Conservation (phyloP, 768 basidiomycete species). For the Suillus fuscotomentosus region DNA sequence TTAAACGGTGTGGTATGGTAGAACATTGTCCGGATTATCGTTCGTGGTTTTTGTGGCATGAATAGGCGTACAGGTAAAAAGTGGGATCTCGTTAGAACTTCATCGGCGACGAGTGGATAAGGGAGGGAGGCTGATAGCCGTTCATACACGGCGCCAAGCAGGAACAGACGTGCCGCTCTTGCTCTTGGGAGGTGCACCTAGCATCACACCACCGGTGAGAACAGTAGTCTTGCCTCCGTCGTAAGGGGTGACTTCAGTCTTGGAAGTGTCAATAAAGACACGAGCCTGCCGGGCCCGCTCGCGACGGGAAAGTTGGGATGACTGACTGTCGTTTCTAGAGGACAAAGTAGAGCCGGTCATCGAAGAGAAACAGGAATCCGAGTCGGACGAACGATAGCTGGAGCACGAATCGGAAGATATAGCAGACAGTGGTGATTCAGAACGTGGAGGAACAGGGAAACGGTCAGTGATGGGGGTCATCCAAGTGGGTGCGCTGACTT, state of each 20-base stretch:
- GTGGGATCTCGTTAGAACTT: constrained; percentile 7
- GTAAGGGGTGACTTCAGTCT: constrained; percentile 80
- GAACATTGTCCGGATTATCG: constrained; percentile 23
- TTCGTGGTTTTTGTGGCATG: constrained; percentile 26
- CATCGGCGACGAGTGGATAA: background rate
- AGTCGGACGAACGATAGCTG: constrained; percentile 66
- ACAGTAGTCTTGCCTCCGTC: constrained; percentile 89
- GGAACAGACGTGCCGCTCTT: constrained; percentile 24
- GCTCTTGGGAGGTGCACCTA: constrained; percentile 47
- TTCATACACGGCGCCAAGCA: constrained; percentile 57
- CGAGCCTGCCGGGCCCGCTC: constrained; percentile 67
- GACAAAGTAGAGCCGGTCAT: constrained; percentile 56
- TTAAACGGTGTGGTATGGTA: constrained; percentile 35
- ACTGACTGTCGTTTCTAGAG: constrained; percentile 39
- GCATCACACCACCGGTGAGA: constrained; percentile 86
- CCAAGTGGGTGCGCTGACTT: constrained; percentile 69
- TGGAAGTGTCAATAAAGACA: constrained; percentile 72
- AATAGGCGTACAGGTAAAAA: constrained; percentile 20
- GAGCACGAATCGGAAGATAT: constrained; percentile 51
- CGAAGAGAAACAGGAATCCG: constrained; percentile 69
- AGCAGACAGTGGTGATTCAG: constrained; percentile 57
- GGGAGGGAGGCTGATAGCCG: constrained; percentile 5
- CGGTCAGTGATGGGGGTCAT: constrained; percentile 59
- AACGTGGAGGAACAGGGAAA: constrained; percentile 53
- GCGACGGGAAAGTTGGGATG: constrained; percentile 60